Conservation (phyloP, 192 early-diverging fungal species). For the Rhizophagus clarus region DNA sequence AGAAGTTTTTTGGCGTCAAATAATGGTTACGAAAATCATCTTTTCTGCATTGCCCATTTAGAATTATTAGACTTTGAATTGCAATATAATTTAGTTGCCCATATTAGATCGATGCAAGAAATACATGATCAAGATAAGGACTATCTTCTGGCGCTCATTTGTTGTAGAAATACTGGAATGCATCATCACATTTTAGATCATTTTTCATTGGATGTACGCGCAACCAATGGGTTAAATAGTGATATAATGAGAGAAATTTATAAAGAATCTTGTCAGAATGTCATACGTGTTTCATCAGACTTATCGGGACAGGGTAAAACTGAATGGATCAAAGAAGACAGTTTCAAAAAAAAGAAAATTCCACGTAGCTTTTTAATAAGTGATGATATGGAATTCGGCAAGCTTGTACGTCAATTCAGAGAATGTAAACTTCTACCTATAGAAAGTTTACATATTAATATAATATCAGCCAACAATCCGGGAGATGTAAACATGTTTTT, state of each 20-base stretch:
- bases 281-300: slow-evolving; percentile 23
- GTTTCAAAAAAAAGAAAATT: neutral
- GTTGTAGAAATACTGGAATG: slow-evolving; percentile 21
- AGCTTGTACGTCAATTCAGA: slow-evolving; percentile 16
- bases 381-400: slow-evolving; percentile 14
- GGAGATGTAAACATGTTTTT: slow-evolving; percentile 3
- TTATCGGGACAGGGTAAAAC: slow-evolving; percentile 30
- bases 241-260: slow-evolving; percentile 14
- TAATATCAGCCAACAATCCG: neutral
- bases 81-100: slow-evolving; percentile 27
- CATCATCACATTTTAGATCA: slow-evolving; percentile 33
- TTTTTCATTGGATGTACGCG: slow-evolving; percentile 16
- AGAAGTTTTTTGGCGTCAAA: slow-evolving; percentile 26
- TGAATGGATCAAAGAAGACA: slow-evolving; percentile 25
- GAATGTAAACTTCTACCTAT: neutral
- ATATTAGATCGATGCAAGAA: neutral
- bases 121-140: neutral
- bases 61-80: slow-evolving; percentile 27
- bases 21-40: slow-evolving; percentile 13
- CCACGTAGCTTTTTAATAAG: slow-evolving; percentile 25
- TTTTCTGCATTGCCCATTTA: slow-evolving; percentile 29
- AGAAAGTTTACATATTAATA: slow-evolving; percentile 1
- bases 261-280: slow-evolving; percentile 19
- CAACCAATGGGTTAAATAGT: slow-evolving; percentile 11
- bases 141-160: slow-evolving; percentile 20